Percentiles rank a stretch among this genome's conserved stretches.
Conservation (phyloP, 345 rosid genomes). For the Noccaea caerulescens region DNA sequence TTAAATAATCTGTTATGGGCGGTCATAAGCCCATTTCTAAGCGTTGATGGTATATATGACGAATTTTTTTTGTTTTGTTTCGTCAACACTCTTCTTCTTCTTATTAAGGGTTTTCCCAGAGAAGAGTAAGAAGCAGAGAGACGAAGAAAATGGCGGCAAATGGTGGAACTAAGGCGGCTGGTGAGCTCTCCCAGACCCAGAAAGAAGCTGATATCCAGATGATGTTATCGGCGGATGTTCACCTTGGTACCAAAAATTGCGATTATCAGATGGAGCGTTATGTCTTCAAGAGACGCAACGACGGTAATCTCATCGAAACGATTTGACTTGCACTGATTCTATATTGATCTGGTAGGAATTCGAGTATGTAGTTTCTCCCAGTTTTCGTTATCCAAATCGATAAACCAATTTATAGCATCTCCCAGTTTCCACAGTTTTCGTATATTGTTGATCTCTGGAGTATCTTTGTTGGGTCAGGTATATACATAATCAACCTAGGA, state of each 20-base stretch:
- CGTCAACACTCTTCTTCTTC: background rate
- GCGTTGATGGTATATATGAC: no score
- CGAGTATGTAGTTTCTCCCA: background rate
- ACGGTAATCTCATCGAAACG: slow-evolving; percentile 50
- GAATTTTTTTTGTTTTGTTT: no score
- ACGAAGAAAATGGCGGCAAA: slow-evolving; percentile 29
- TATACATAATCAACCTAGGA: slow-evolving; percentile 76
- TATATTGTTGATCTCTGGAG: no score
- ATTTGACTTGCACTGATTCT: background rate
- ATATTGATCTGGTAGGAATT: background rate
- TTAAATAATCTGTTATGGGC: no score
- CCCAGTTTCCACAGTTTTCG: no score
- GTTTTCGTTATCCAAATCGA: no score
- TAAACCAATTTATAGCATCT: no score
- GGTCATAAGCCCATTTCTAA: no score
- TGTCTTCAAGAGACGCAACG: slow-evolving; percentile 77
- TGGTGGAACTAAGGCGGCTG: slow-evolving; percentile 34
- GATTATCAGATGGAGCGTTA: slow-evolving; percentile 87
- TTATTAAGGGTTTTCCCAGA: no score
- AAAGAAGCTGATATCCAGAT: slow-evolving; percentile 76
- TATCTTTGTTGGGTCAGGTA: slow-evolving; percentile 47
- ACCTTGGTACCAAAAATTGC: slow-evolving; percentile 84
- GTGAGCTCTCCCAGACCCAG: slow-evolving; percentile 60
- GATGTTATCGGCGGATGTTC: slow-evolving; percentile 88
- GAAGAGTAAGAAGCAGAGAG: slow-evolving; percentile 9